phyloP scores from a whole-genome alignment of 2,329 filamentous ascomycete genomes.

The Trichoderma atrobrunneum region DNA sequence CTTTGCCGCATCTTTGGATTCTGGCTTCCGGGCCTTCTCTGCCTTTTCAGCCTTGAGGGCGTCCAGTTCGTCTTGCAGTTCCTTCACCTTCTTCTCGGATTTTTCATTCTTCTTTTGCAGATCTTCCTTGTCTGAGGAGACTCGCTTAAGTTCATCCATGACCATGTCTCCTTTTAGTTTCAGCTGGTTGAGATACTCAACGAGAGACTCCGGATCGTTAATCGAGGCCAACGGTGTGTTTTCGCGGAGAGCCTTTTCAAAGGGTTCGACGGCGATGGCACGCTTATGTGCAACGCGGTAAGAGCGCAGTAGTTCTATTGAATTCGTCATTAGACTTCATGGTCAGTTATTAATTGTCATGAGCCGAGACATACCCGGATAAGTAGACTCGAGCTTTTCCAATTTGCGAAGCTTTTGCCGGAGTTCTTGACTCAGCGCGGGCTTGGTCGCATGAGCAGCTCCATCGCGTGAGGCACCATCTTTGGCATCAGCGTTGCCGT shows the following conservation, averaged over 20 bases:
- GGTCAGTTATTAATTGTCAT: neutral
- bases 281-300: conserved; percentile 89
- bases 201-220: conserved; percentile 74
- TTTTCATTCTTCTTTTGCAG: conserved; percentile 75
- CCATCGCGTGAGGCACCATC: conserved; percentile 21
- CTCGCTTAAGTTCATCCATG: conserved; percentile 85
- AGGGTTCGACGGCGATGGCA: conserved; percentile 84
- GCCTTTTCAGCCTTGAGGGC: conserved; percentile 40
- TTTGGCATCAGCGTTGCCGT: conserved; percentile 23
- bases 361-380: conserved; percentile 62
- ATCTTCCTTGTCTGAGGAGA: conserved; percentile 77
- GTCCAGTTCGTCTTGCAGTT: conserved; percentile 62
- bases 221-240: conserved; percentile 91
- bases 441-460: neutral
- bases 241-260: conserved; percentile 86
- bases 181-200: conserved; percentile 87
- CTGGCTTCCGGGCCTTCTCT: conserved; percentile 22
- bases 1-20: conserved; percentile 18
- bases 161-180: conserved; percentile 88
- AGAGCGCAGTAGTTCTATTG: conserved; percentile 76
- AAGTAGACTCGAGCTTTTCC: conserved; percentile 85
- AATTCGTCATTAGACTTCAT: neutral
- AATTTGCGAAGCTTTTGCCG: conserved; percentile 74
- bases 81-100: conserved; percentile 59
- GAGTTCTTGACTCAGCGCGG: conserved; percentile 70